Evolutionary conservation across 169 alveolate genomes (phyloP).

Genomic region (Amoebophrya sp.): DNA sequence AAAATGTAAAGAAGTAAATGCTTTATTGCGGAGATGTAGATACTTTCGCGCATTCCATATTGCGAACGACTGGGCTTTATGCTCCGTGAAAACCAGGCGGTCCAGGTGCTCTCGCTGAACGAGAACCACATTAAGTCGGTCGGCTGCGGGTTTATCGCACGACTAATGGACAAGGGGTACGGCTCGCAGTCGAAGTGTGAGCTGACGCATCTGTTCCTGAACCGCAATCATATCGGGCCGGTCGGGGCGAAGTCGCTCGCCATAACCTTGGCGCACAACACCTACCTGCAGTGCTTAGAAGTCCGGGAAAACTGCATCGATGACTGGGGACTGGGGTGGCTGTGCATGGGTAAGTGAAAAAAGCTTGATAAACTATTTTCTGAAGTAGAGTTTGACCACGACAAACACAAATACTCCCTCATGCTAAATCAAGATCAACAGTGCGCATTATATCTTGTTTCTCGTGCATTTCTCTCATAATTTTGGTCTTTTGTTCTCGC

Average conservation of each 20-base stretch:
- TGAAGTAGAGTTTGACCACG: too few species aligned
- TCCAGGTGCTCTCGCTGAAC: not conserved
- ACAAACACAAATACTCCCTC: too few species aligned
- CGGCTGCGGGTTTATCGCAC: not conserved
- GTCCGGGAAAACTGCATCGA: not conserved
- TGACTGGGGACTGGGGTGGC: not conserved
- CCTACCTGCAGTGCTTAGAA: not conserved
- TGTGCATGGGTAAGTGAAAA: conserved; percentile 22
- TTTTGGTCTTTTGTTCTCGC: too few species aligned
- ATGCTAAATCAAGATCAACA: too few species aligned
- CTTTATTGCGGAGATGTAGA: too few species aligned
- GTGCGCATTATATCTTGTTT: too few species aligned
- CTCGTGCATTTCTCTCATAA: too few species aligned
- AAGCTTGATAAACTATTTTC: too few species aligned
- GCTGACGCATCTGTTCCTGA: not conserved
- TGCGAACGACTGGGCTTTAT: not conserved
- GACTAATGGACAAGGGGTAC: not conserved
- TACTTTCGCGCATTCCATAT: too few species aligned
- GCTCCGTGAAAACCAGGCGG: not conserved
- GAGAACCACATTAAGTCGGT: not conserved
- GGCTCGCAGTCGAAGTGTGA: not conserved
- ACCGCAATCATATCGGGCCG: conserved; percentile 20
- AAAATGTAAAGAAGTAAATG: too few species aligned
- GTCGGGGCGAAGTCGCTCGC: conserved; percentile 9
- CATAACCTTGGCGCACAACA: not conserved